phyloP scores from a whole-genome alignment of 2,329 filamentous ascomycete species.

The Fusarium multiceps region DNA sequence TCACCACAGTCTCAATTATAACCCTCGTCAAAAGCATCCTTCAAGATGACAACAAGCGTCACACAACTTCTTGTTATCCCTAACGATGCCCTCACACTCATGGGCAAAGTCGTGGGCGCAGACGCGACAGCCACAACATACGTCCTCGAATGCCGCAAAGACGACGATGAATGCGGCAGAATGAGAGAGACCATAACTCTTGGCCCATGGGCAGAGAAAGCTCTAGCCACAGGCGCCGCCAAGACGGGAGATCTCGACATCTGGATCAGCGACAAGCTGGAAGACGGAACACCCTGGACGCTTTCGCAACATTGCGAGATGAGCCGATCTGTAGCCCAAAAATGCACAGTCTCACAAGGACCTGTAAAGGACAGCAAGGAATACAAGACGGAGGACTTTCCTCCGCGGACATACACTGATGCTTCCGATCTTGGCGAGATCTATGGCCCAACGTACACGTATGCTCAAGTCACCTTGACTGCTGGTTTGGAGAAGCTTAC shows the following conservation, averaged over 20 bases:
- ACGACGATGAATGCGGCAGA: not conserved
- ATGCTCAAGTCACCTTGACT: not conserved
- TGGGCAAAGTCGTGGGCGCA: not conserved
- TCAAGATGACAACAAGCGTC: conserved; percentile 5
- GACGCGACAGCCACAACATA: not conserved
- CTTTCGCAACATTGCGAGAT: not conserved
- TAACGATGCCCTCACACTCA: not conserved
- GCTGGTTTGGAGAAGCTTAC: not conserved
- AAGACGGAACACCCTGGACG: not conserved
- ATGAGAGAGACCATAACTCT: not conserved
- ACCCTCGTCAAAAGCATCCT: accelerated
- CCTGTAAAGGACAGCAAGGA: not conserved
- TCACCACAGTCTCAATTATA: not conserved
- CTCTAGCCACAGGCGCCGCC: not conserved
- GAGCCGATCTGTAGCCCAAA: not conserved
- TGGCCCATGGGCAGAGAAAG: not conserved
- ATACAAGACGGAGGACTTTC: not conserved
- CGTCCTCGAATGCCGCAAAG: not conserved
- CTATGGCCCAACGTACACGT: conserved; percentile 1
- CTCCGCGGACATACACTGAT: not conserved
- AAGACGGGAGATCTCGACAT: not conserved
- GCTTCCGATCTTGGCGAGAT: not conserved
- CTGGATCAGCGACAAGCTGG: not conserved
- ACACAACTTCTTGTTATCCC: not conserved
- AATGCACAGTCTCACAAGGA: not conserved